Percentiles rank a stretch among this genome's conserved stretches.
phyloP scores from a whole-genome alignment of 306 rosid species.

The Prunus fruticosa region DNA sequence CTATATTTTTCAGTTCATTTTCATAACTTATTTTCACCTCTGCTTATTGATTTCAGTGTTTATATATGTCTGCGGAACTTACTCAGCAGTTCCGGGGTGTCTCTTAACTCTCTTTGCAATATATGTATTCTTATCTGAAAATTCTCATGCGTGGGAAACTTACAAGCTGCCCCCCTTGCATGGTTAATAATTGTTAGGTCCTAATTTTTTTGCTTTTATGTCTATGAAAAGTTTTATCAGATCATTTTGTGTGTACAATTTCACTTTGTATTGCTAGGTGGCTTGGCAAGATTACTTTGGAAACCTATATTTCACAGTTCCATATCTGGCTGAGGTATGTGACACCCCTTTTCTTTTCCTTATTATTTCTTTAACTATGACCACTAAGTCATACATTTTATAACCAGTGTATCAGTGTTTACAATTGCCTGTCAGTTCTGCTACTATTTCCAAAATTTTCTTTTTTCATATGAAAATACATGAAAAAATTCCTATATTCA shows the following conservation, averaged over 20 bases:
- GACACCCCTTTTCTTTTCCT: background rate
- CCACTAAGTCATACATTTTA: background rate
- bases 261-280: conserved; percentile 52
- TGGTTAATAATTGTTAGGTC: conserved; percentile 10
- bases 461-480: background rate
- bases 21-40: conserved; percentile 2
- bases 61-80: conserved; percentile 92
- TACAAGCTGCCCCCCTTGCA: background rate
- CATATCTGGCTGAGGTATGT: conserved; percentile 99
- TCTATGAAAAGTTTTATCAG: conserved; percentile 8
- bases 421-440: background rate
- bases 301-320: conserved; percentile 98
- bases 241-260: conserved; percentile 15
- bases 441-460: background rate
- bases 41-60: conserved; percentile 55
- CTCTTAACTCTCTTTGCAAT: conserved; percentile 93
- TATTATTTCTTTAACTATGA: conserved; percentile 3
- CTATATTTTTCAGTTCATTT: background rate
- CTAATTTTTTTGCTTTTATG: background rate
- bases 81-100: conserved; percentile 78
- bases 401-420: background rate
- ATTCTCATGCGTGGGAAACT: background rate
- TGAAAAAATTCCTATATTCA: conserved; percentile 4
- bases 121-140: conserved; percentile 52
- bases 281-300: conserved; percentile 98